Evolutionary conservation across 495 filamentous ascomycete genomes (phyloP).

Genomic region (Penicillium coprophilum): DNA sequence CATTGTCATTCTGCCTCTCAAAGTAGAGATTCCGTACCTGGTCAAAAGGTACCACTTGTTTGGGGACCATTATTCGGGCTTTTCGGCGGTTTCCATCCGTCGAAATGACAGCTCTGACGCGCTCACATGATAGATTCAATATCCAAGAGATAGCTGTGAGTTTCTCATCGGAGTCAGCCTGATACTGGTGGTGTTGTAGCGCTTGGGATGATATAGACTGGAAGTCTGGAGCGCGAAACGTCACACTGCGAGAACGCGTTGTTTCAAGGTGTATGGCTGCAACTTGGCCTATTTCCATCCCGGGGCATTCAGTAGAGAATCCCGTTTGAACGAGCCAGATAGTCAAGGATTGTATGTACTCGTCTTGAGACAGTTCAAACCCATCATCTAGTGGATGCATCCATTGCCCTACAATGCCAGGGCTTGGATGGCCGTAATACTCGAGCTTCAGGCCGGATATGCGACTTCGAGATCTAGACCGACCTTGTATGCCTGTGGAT

Average conservation of each 20-base stretch:
- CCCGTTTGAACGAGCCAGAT: neutral
- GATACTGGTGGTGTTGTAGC: neutral
- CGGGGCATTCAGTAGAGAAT: neutral
- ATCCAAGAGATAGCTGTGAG: neutral
- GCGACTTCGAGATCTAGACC: slow-evolving; percentile 11
- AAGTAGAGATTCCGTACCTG: neutral
- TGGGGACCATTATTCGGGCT: neutral
- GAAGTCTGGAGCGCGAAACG: neutral
- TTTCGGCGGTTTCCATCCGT: neutral
- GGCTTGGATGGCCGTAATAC: neutral
- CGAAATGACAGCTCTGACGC: neutral
- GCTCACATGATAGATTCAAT: neutral
- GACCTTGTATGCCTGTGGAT: slow-evolving; percentile 14
- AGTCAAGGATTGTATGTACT: too few relatives aligned
- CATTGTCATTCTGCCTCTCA: neutral
- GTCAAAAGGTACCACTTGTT: neutral
- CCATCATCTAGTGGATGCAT: neutral
- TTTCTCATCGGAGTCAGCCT: neutral
- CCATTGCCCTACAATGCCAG: neutral
- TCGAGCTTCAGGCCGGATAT: slow-evolving; percentile 19
- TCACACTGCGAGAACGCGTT: neutral
- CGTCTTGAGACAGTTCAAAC: too few relatives aligned
- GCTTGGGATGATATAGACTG: neutral
- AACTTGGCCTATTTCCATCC: neutral
- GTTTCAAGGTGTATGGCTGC: neutral